Base-by-base conservation (phyloP, 1,284 basidiomycete genomes). In the Hymenochaete sp. region DNA sequence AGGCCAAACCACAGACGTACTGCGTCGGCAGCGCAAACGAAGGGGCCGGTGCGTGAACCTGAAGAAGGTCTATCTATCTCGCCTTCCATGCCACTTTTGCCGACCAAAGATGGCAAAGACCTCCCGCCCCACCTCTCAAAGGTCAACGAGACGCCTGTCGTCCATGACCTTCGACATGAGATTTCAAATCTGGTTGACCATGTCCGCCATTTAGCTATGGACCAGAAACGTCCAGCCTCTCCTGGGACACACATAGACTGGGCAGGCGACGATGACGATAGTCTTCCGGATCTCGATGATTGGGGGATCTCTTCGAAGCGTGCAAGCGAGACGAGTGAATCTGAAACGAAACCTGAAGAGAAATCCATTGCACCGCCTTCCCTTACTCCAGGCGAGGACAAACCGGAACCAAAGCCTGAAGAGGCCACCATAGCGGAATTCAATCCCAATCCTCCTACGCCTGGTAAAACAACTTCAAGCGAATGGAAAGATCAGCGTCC, bases 231-330 rank as follows among this genome's bases (percentile, higher is more conserved):
- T 43, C 43, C 42, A n/a, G 32, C 44, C 26, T 48, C 46, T 24
- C 40, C 51, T 9, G 31, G 42, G 16, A 53, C 52, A 7, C 82
- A 86, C 51, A 81, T 87, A 45, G 85, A 89, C 61, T 89, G 85
- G 85, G 85, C 85, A 24, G 80, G 79, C 25, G 83, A 87, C 50
- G 84, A 88, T 48, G 85, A 88, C 52, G 84, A 86, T 56, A 78
- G 74, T 54, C 65, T 89, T 4, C 85, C 85, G 9, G 84, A 87
- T 63, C 67, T 89, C 16, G 76, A 87, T 56, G 85, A 89, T 57
- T 88, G 85, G 85, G 84, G 81, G 22, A 71, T 84, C 32, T 68
- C 67, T 25, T 67, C 76, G 14, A 61, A 38, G 14, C 31, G 40
- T 18, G 33, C 38, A 6, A 41, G 33, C 27, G 45, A 47, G 11